Base-by-base conservation (phyloP, 2,329 filamentous ascomycete species). In the Colletotrichum sp. region DNA sequence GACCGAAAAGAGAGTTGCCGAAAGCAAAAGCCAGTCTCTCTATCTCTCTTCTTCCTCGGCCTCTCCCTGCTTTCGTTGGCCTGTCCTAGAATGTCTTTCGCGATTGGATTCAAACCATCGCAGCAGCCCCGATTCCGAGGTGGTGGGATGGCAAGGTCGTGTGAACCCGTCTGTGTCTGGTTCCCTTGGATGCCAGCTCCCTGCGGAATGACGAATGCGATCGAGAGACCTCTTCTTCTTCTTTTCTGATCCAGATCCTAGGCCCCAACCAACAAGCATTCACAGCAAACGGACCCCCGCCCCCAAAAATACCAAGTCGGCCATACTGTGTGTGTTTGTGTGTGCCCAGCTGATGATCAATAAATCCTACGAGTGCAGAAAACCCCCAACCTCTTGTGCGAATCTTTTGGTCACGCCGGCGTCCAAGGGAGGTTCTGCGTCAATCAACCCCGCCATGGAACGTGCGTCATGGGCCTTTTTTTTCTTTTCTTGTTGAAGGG, bases 51-150 rank as follows among this genome's bases (percentile, higher is more conserved):
- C 38, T 43, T 43, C 9, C 38, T 43, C 38, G 38, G 38, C n/a
- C 38, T 47, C 38, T 47, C 38, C 38, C 38, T 47, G 38, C 38
- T 6, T n/a, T 47, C 38, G 38, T n/a, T 47, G 38, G 38, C 27
- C 8, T 58, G 55, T 58, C 55, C 55, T 58, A n/a, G 55, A 31
- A 18, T 13, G 27, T 58, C 29, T 31, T 9, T 31, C 9, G 15
- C 29, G 24, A 27, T 27, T 57, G 24, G 12, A 29, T 57, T 57
- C 31, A 38, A 24, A 47, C n/a, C 24, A 65, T 54, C 62, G n/a
- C 62, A 15, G 62, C 18, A 15, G 62, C 18, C 62, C 62, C 62
- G 29, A 54, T 65, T 15, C 62, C 43, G 29, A 54, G 62, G 38
- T 33, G 62, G 62, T 31, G 62, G 62, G n/a, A 65, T 8, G 31